Conservation (phyloP, 768 basidiomycete species). For the Ramaria sp. region DNA sequence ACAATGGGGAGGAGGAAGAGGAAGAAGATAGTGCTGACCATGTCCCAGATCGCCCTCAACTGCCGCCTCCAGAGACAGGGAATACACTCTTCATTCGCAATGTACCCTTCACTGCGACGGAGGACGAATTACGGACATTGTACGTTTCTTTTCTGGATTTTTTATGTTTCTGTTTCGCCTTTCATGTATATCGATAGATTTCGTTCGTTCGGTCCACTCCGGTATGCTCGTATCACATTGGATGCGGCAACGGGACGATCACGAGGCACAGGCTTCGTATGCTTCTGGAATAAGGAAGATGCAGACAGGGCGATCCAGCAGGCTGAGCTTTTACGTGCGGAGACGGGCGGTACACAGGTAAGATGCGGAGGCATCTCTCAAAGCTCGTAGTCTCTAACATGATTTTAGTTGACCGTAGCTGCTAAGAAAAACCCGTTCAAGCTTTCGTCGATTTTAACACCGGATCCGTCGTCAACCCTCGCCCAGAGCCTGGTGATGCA, state of each 20-base stretch:
- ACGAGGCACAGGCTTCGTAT: slow-evolving; percentile 91
- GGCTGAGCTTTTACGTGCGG: slow-evolving; percentile 56
- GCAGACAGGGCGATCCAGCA: slow-evolving; percentile 79
- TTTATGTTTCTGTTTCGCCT: slow-evolving; percentile 5
- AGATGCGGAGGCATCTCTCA: no score
- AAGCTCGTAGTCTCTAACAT: no score
- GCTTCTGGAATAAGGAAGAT: slow-evolving; percentile 90
- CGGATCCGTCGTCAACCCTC: slow-evolving; percentile 81
- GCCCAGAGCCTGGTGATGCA: slow-evolving; percentile 81
- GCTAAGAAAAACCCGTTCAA: slow-evolving; percentile 74
- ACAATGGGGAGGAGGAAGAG: slow-evolving; percentile 12
- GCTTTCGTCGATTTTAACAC: slow-evolving; percentile 80
- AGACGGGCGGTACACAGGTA: slow-evolving; percentile 31
- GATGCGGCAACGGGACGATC: slow-evolving; percentile 78
- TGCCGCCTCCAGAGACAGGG: slow-evolving; percentile 79
- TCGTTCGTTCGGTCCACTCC: slow-evolving; percentile 81
- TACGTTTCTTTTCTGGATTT: slow-evolving; percentile 25
- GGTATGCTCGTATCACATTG: slow-evolving; percentile 86
- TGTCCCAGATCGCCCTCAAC: slow-evolving; percentile 43
- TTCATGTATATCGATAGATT: slow-evolving; percentile 41
- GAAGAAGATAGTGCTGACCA: no score
- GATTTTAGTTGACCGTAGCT: background rate
- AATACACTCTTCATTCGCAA: slow-evolving; percentile 93
- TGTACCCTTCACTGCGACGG: slow-evolving; percentile 82
- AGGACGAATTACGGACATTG: slow-evolving; percentile 84